Conservation (phyloP, 1,284 basidiomycete genomes). For the Rhodotorula sp. region DNA sequence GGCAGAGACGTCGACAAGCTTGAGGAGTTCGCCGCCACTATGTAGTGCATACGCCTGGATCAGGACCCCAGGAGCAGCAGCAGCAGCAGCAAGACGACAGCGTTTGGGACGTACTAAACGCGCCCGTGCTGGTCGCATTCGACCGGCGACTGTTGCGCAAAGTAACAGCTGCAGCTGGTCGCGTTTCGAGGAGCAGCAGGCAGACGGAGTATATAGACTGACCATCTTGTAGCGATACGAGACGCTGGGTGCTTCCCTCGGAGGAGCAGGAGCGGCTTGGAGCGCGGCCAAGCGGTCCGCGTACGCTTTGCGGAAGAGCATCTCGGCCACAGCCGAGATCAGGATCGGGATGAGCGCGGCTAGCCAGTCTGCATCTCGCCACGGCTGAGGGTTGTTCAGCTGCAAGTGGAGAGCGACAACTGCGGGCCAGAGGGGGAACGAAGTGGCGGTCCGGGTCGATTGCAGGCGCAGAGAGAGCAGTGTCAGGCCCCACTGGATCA, state of each 20-base stretch:
- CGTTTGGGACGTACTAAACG: conserved; percentile 31
- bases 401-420: neutral
- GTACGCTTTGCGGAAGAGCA: neutral
- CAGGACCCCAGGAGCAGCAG: neutral
- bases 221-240: conserved; percentile 35
- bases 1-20: conserved; percentile 50
- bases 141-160: conserved; percentile 9
- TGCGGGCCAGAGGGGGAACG: neutral
- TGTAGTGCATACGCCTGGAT: neutral
- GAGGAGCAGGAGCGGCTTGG: neutral
- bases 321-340: neutral
- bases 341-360: neutral
- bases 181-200: neutral
- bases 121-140: conserved; percentile 44
- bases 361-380: neutral
- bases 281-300: neutral
- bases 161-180: neutral
- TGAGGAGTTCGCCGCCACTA: conserved; percentile 50
- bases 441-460: neutral
- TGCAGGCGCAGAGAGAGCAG: neutral
- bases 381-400: neutral
- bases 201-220: neutral
- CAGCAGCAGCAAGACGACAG: neutral
- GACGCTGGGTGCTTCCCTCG: conserved; percentile 17
- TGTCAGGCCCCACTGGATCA: neutral